Evolutionary conservation across 2,329 filamentous ascomycete species (phyloP).

Genomic region (Aspergillus floridensis): DNA sequence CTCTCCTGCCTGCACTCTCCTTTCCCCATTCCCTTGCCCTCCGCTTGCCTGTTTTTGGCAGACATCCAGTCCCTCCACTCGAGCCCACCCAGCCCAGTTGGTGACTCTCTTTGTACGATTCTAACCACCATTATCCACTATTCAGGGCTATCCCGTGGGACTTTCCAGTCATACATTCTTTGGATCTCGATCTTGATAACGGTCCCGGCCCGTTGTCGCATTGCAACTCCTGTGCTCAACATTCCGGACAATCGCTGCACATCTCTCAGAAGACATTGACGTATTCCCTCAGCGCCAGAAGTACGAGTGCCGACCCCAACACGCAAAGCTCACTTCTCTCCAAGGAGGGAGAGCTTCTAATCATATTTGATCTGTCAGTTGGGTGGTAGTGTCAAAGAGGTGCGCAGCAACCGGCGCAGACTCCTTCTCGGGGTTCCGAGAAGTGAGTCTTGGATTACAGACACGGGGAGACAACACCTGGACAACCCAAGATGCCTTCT

Average conservation of each 20-base stretch:
- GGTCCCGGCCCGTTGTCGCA: constrained; percentile 23
- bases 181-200: constrained; percentile 12
- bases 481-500: constrained; percentile 27
- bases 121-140: constrained; percentile 25
- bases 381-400: constrained; percentile 1
- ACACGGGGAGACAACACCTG: constrained; percentile 11
- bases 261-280: not conserved
- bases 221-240: constrained; percentile 18
- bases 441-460: constrained; percentile 33
- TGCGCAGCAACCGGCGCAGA: constrained; percentile 9
- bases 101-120: constrained; percentile 10
- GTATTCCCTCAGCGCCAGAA: not conserved
- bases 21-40: constrained; percentile 24
- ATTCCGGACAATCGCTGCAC: constrained; percentile 12
- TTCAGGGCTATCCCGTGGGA: constrained; percentile 18
- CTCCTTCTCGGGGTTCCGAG: constrained; percentile 44
- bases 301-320: not conserved
- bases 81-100: not conserved
- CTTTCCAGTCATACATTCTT: constrained; percentile 16
- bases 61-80: constrained; percentile 1
- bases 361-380: not conserved
- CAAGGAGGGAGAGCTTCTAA: too few species aligned
- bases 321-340: not conserved
- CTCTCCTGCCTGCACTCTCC: constrained; percentile 27
- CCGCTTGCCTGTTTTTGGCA: constrained; percentile 21